A percentile compares a stretch with the other conserved stretches of the same genome.
These are phyloP conservation scores for Suhomyces sp. DNA, from an alignment of 805 yeast species.

Conservation along the genomic window DNA sequence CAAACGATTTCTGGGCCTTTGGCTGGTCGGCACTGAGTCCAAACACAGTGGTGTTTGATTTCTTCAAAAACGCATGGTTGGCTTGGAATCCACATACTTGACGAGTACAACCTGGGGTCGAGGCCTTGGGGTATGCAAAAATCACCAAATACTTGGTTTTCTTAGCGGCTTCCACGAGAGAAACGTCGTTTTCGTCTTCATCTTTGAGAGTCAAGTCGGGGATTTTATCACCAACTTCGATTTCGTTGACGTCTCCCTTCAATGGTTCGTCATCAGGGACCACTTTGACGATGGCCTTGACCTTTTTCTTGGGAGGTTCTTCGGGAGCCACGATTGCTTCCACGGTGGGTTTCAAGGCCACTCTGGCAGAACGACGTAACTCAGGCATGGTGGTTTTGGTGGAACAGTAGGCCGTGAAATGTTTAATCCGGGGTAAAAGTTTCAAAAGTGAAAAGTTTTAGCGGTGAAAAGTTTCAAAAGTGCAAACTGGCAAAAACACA, in stretches of 20 bases:
- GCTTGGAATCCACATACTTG: constrained; percentile 90
- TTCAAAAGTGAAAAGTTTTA: too few species aligned
- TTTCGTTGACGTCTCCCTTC: constrained; percentile 15
- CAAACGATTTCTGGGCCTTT: constrained; percentile 72
- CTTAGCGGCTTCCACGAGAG: constrained; percentile 29
- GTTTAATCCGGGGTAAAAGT: too few species aligned
- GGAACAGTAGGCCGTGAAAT: too few species aligned
- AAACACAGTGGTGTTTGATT: constrained; percentile 56
- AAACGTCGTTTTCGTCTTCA: constrained; percentile 64
- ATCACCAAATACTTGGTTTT: constrained; percentile 37
- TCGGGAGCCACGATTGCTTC: constrained; percentile 11
- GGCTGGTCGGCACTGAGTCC: constrained; percentile 87
- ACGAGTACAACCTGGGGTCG: constrained; percentile 95
- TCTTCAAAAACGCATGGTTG: constrained; percentile 51
- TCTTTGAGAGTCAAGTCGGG: constrained; percentile 64
- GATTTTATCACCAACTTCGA: constrained; percentile 59
- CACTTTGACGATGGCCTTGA: constrained; percentile 3
- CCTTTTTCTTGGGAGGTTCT: constrained; percentile 14
- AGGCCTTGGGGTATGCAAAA: constrained; percentile 84
- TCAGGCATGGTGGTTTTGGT: constrained; percentile 25
- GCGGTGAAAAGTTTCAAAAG: too few species aligned
- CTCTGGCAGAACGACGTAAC: constrained; percentile 40
- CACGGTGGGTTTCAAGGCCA: constrained; percentile 15
- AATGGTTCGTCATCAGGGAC: constrained; percentile 4
- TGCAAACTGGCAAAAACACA: too few species aligned